A percentile compares a stretch with the other conserved stretches of the same genome.
Conservation (phyloP, 345 rosid species). For the Eucalyptus albens region DNA sequence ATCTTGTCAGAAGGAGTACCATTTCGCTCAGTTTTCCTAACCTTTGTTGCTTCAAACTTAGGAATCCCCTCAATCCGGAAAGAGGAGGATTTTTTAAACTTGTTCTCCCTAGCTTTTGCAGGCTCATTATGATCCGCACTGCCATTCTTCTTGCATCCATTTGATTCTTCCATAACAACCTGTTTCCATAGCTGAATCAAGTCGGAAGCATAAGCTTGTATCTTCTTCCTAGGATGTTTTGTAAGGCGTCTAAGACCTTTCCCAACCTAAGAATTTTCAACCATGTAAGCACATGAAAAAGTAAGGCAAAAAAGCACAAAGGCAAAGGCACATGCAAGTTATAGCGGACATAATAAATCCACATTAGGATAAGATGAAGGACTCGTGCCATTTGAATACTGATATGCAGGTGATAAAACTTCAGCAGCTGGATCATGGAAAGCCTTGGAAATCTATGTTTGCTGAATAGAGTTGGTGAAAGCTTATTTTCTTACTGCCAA, state of each 20-base stretch:
- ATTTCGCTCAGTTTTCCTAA: neutral
- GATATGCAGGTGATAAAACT: neutral
- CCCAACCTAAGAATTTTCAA: conserved; percentile 14
- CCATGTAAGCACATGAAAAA: neutral
- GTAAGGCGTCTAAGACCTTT: conserved; percentile 30
- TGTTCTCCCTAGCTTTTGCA: neutral
- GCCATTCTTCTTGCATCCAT: conserved; percentile 10
- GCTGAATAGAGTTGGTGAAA: neutral
- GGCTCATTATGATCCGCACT: neutral
- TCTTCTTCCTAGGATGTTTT: conserved; percentile 32
- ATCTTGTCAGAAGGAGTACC: neutral
- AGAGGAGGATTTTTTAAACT: neutral
- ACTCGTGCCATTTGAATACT: neutral
- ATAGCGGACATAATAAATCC: neutral
- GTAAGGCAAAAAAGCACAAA: neutral
- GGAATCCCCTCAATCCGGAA: neutral
- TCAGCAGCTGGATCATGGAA: neutral
- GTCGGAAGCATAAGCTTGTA: conserved; percentile 14
- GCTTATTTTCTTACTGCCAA: neutral
- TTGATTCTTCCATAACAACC: conserved; percentile 24
- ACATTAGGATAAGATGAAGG: neutral
- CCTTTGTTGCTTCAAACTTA: neutral
- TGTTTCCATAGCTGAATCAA: conserved; percentile 28
- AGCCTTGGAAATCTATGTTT: neutral
- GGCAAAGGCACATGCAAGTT: neutral